phyloP scores from a whole-genome alignment of 2,329 filamentous ascomycete species.

The Chaetomium globosum region DNA sequence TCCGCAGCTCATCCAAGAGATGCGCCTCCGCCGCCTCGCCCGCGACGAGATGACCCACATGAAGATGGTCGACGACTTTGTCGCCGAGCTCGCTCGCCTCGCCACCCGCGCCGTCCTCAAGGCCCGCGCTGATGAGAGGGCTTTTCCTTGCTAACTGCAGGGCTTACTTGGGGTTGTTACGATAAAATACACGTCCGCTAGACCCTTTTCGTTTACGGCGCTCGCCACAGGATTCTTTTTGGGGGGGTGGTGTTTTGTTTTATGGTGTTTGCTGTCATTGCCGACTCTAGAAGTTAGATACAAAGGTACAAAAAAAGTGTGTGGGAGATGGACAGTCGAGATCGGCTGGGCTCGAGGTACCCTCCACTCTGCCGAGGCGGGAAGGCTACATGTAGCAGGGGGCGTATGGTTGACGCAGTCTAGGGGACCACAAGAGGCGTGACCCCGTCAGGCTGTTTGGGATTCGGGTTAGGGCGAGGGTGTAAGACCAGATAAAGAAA shows the following conservation, averaged over 20 bases:
- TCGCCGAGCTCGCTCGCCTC: slow-evolving; percentile 41
- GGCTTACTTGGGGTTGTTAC: no score
- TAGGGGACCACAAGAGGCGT: no score
- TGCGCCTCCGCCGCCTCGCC: slow-evolving; percentile 38
- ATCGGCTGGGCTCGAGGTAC: not conserved
- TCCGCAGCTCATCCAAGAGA: slow-evolving; percentile 45
- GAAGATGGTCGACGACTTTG: slow-evolving; percentile 46
- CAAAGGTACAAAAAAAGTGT: not conserved
- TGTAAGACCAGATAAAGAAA: no score
- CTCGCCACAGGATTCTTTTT: not conserved
- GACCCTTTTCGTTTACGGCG: not conserved
- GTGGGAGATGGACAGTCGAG: not conserved
- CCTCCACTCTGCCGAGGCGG: not conserved
- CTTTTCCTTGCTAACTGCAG: not conserved
- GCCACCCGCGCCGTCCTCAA: slow-evolving; percentile 17
- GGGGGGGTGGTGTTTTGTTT: not conserved
- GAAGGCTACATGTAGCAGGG: not conserved
- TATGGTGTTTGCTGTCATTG: not conserved
- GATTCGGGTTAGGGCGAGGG: no score
- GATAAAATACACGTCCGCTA: not conserved
- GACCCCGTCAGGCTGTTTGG: no score
- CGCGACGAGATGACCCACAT: slow-evolving; percentile 42
- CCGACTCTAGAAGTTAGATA: not conserved
- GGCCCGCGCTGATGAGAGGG: not conserved
- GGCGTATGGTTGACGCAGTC: no score